Evolutionary conservation across 140 eudicot genomes (phyloP).

Genomic region (Anethum foeniculum): DNA sequence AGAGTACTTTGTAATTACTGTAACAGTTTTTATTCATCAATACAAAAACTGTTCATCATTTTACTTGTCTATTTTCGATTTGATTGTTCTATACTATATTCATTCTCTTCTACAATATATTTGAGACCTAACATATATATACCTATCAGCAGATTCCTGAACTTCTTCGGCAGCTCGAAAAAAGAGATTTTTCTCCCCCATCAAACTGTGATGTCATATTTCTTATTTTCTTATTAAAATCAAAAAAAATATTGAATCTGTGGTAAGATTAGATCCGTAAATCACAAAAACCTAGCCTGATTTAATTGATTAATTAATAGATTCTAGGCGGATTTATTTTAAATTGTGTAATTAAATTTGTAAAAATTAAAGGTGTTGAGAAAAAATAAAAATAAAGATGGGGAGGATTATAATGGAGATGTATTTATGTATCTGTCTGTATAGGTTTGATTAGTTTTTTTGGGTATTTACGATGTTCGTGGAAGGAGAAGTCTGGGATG

Average conservation of each 20-base stretch:
- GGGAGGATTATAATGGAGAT: background rate
- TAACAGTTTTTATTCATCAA: too few relatives aligned
- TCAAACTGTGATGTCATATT: constrained; percentile 64
- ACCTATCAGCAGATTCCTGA: constrained; percentile 96
- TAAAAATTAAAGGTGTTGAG: background rate
- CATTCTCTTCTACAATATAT: too few relatives aligned
- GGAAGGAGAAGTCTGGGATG: background rate
- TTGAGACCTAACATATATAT: too few relatives aligned
- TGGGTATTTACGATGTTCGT: background rate
- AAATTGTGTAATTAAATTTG: background rate
- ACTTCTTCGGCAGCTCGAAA: constrained; percentile 93
- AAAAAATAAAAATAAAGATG: background rate
- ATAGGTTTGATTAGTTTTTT: background rate
- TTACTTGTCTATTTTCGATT: too few relatives aligned
- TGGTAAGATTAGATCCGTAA: background rate
- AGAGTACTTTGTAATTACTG: too few relatives aligned
- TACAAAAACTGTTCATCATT: too few relatives aligned
- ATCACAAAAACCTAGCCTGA: background rate
- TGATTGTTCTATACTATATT: too few relatives aligned
- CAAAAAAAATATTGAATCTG: background rate
- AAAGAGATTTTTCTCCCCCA: constrained; percentile 94
- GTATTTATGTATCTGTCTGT: background rate
- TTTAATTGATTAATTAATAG: background rate
- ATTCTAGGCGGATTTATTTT: background rate
- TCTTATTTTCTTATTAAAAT: background rate